These are phyloP conservation scores for Pythium dissimile DNA, from an alignment of 352 stramenopile species.

Conservation along the genomic window DNA sequence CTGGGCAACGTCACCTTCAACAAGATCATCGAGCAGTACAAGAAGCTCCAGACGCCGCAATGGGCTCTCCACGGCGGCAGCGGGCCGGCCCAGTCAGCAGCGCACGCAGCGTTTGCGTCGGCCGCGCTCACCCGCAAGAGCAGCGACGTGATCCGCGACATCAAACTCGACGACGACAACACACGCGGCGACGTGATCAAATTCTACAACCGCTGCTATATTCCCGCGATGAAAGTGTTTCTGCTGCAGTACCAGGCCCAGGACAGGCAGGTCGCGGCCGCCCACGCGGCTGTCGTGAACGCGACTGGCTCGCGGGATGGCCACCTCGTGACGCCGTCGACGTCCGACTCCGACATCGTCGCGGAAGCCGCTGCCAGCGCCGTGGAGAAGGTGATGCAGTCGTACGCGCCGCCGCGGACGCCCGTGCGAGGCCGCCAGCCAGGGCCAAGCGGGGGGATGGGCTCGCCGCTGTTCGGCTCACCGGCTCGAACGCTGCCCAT, in stretches of 20 bases:
- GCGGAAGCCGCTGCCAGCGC: conserved; percentile 64
- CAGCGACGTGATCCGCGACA: conserved; percentile 73
- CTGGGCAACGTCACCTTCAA: conserved; percentile 73
- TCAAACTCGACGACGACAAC: conserved; percentile 60
- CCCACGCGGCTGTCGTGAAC: conserved; percentile 56
- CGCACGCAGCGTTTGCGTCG: conserved; percentile 24
- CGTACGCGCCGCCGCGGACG: conserved; percentile 37
- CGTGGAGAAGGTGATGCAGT: conserved; percentile 59
- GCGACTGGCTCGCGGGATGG: conserved; percentile 27
- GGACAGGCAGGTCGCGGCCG: conserved; percentile 78
- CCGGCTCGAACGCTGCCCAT: conserved; percentile 35
- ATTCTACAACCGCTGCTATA: conserved; percentile 87
- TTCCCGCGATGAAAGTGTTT: conserved; percentile 82
- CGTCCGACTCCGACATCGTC: conserved; percentile 79
- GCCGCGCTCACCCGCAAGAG: conserved; percentile 35
- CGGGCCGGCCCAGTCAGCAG: conserved; percentile 1
- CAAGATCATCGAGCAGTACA: conserved; percentile 73
- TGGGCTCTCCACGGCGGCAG: conserved; percentile 20
- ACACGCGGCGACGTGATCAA: conserved; percentile 85
- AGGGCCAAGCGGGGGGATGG: not conserved
- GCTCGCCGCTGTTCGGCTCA: conserved; percentile 44
- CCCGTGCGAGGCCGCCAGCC: conserved; percentile 30
- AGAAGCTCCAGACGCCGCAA: conserved; percentile 51
- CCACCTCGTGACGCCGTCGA: conserved; percentile 43
- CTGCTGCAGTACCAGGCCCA: conserved; percentile 83